Evolutionary conservation across 108 stramenopile genomes (phyloP).

Genomic region (Cyclotella atomus): DNA sequence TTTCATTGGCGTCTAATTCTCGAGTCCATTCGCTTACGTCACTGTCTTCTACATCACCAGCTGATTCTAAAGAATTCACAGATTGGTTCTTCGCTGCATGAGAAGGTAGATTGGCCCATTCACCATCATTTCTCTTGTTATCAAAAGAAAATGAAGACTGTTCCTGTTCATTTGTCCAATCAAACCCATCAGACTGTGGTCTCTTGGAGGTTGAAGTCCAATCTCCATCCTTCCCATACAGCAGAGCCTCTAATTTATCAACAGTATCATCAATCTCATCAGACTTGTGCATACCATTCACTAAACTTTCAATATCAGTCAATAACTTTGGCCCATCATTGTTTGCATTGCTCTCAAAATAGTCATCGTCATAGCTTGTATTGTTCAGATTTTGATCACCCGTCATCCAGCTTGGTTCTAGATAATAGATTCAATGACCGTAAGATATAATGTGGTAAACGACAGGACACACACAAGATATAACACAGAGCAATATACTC

Average conservation of each 20-base stretch:
- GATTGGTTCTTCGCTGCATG: constrained; percentile 7
- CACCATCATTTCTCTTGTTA: constrained; percentile 1
- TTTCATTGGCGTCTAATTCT: constrained; percentile 10
- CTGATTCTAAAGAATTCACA: neutral
- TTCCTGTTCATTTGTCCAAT: constrained; percentile 26
- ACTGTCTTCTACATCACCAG: constrained; percentile 38
- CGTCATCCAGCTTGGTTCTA: constrained; percentile 90
- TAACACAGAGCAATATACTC: neutral
- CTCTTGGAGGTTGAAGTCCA: constrained; percentile 25
- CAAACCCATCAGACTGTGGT: constrained; percentile 25
- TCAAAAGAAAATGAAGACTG: constrained; percentile 8
- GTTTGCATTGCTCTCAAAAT: neutral
- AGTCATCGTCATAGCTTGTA: neutral
- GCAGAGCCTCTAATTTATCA: constrained; percentile 42
- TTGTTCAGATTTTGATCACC: constrained; percentile 41
- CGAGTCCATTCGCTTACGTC: constrained; percentile 53
- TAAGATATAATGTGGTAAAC: neutral
- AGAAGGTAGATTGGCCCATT: constrained; percentile 18
- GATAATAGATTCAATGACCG: neutral
- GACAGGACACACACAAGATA: neutral
- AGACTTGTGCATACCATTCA: constrained; percentile 33
- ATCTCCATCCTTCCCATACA: constrained; percentile 49
- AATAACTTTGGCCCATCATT: constrained; percentile 29
- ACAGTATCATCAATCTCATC: constrained; percentile 34
- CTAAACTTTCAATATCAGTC: constrained; percentile 37